Evolutionary conservation across 1,284 basidiomycete species (phyloP), one percentile per base, ranked within the genome.

Genomic region (Apiotrichum gamsii): DNA sequence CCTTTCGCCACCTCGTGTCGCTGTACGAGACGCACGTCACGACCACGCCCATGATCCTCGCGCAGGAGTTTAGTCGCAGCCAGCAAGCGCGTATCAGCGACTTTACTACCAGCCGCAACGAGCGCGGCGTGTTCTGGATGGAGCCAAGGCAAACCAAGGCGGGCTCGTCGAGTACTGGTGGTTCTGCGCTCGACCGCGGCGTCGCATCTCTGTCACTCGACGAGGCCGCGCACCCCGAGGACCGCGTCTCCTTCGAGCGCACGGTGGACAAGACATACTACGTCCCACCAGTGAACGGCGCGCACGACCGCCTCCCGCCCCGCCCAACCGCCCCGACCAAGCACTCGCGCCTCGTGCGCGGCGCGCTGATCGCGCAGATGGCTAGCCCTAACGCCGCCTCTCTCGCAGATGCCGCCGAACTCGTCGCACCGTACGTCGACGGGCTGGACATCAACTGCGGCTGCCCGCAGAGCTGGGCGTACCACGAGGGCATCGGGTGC

Each of bases 1-100:
- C 78, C 2, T 81, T 81, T 59, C 72, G 80, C 8, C 75, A 78
- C 43, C 71, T 80, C 1, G 75, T 76, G 4, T 76, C 78, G 1
- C 70, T 74, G 25, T 81, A 80, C 64, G 74, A 80, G 41, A 76
- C 75, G 5, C 80, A 62, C 52, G 77, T 81, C 46, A 80, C 78
- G 2, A 74, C 76, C 44, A 80, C 80, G 15, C 80, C 80, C 1
- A 82, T 82, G 80, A 80, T 80, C 24, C 72, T 82, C 39, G 77
- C 71, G 1, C 63, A 69, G 40, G 78, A 82, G 60, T 81, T 80
- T 60, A 76, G 75, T 28, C 72, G 79, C 14, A 77, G 77, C 5
- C 72, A 76, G 43, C 72, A 70, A 5, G 80, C 79, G 2, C 64
- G 80, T 34, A 70, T 76, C 18, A 66, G 75, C 3, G 80, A 82